phyloP scores from a whole-genome alignment of 2,329 filamentous ascomycete species.

The Gnomoniopsis sp. region DNA sequence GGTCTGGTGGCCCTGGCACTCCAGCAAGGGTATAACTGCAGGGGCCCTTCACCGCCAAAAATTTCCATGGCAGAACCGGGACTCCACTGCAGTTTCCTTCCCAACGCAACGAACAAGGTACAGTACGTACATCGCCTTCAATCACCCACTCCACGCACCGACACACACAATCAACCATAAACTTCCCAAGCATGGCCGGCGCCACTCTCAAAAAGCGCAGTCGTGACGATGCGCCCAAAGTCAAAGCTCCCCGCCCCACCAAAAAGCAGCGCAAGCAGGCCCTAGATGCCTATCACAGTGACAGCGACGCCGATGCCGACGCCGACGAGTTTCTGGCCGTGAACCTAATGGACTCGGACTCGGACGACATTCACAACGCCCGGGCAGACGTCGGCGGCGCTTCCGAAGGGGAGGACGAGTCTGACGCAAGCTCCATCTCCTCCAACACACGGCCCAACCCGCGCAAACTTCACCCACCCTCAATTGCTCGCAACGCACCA shows the following conservation, averaged over 20 bases:
- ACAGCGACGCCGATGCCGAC: slow-evolving; percentile 35
- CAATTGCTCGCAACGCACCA: slow-evolving; percentile 21
- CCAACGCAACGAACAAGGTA: background rate
- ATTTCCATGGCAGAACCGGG: slow-evolving; percentile 15
- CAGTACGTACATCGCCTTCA: background rate
- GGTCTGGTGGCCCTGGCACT: no score
- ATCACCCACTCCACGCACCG: background rate
- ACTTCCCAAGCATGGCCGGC: slow-evolving; percentile 26
- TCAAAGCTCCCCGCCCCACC: slow-evolving; percentile 36
- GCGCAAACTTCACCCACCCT: slow-evolving; percentile 19
- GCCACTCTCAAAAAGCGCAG: slow-evolving; percentile 30
- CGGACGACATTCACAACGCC: slow-evolving; percentile 54
- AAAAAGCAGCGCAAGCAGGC: slow-evolving; percentile 50
- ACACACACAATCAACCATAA: background rate
- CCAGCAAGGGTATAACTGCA: background rate
- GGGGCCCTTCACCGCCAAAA: slow-evolving; percentile 12
- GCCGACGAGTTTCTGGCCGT: slow-evolving; percentile 46
- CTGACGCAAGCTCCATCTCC: slow-evolving; percentile 31
- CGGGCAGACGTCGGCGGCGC: slow-evolving; percentile 45
- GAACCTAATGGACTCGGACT: slow-evolving; percentile 53
- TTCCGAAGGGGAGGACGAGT: slow-evolving; percentile 27
- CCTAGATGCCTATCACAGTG: slow-evolving; percentile 45
- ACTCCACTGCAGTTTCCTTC: background rate
- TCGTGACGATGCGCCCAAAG: slow-evolving; percentile 28
- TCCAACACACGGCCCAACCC: slow-evolving; percentile 23